phyloP scores from a whole-genome alignment of 805 yeast genomes.

The Candida broadrunensis region DNA sequence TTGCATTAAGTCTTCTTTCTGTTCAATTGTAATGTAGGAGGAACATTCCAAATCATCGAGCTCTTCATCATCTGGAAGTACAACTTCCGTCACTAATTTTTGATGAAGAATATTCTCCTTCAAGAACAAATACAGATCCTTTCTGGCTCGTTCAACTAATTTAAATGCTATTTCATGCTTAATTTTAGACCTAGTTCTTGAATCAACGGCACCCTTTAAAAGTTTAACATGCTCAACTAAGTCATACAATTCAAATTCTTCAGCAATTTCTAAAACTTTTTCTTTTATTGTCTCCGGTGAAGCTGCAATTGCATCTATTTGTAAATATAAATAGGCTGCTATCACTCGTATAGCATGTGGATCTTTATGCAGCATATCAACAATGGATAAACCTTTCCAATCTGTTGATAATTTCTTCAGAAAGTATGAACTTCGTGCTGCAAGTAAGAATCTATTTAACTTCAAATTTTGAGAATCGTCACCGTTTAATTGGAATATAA shows the following conservation, averaged over 20 bases:
- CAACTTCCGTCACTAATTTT: slow-evolving; percentile 9
- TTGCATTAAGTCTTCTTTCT: slow-evolving; percentile 20
- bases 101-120: slow-evolving; percentile 17
- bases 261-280: slow-evolving; percentile 27
- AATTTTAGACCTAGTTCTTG: slow-evolving; percentile 21
- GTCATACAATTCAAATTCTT: slow-evolving; percentile 28
- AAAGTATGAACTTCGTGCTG: slow-evolving; percentile 30
- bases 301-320: slow-evolving; percentile 26
- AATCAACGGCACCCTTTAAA: slow-evolving; percentile 17
- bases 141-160: slow-evolving; percentile 33
- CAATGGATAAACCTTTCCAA: slow-evolving; percentile 16
- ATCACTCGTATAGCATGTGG: slow-evolving; percentile 19
- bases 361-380: slow-evolving; percentile 16
- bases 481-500: slow-evolving; percentile 20
- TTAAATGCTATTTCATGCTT: slow-evolving; percentile 28
- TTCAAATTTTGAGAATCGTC: slow-evolving; percentile 13
- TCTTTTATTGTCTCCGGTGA: slow-evolving; percentile 13
- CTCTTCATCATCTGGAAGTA: slow-evolving; percentile 22
- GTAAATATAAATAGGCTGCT: slow-evolving; percentile 28
- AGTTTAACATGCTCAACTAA: slow-evolving; percentile 33
- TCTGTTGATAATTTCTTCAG: slow-evolving; percentile 13
- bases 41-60: slow-evolving; percentile 26
- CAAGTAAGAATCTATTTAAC: slow-evolving; percentile 31
- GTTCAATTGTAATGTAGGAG: slow-evolving; percentile 12
- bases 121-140: slow-evolving; percentile 29